Evolutionary conservation across 2,329 filamentous ascomycete genomes (phyloP).

Genomic region (Penicillium sp.): DNA sequence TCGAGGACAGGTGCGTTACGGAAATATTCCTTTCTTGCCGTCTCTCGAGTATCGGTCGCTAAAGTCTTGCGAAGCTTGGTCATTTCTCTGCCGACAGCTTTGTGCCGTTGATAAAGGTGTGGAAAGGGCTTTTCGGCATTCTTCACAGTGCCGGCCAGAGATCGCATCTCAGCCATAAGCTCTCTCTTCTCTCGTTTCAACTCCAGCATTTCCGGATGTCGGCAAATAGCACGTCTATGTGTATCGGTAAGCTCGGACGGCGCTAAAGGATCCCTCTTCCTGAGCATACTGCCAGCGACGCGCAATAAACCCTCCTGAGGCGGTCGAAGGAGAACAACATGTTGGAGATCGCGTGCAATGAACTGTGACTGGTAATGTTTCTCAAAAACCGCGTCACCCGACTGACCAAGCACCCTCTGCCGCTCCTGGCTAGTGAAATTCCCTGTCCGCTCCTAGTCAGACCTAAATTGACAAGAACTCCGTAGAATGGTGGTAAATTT

Average conservation of each 20-base stretch:
- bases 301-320: too few species aligned
- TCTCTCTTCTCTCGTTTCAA: slow-evolving; percentile 27
- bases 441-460: too few species aligned
- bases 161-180: slow-evolving; percentile 26
- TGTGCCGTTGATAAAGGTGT: slow-evolving; percentile 22
- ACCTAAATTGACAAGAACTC: too few species aligned
- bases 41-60: slow-evolving; percentile 18
- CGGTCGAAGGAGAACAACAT: too few species aligned
- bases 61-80: slow-evolving; percentile 22
- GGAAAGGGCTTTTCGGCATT: slow-evolving; percentile 19
- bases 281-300: too few species aligned
- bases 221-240: slow-evolving; percentile 19
- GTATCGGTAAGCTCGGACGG: slow-evolving; percentile 22
- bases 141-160: slow-evolving; percentile 20
- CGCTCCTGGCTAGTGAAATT: too few species aligned
- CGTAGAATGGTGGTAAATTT: too few species aligned
- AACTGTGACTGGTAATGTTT: too few species aligned
- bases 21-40: slow-evolving; percentile 28
- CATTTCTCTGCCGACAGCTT: slow-evolving; percentile 20
- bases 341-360: too few species aligned
- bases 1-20: slow-evolving; percentile 20
- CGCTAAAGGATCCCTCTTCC: slow-evolving; percentile 20
- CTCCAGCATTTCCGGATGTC: slow-evolving; percentile 20
- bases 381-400: too few species aligned
- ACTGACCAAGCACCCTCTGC: too few species aligned